phyloP scores from a whole-genome alignment of 139 green algal genomes.

The Chlorella vulgaris region DNA sequence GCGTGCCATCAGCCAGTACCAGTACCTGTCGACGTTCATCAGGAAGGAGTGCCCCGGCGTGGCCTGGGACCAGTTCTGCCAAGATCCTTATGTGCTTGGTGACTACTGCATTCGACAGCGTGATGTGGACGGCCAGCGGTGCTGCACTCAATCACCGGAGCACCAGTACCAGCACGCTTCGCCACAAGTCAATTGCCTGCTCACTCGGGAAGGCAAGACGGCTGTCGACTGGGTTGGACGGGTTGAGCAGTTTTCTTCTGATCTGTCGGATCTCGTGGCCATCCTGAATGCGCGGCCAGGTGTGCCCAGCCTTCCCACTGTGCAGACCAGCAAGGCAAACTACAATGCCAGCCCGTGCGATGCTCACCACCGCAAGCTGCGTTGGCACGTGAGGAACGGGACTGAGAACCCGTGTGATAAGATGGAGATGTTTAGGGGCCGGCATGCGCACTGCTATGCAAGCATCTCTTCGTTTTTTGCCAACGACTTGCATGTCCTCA shows the following conservation, averaged over 20 bases:
- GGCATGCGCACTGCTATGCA: neutral
- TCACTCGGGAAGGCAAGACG: neutral
- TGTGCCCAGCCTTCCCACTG: neutral
- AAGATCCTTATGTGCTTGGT: too few relatives aligned
- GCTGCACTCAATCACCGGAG: neutral
- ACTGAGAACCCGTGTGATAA: neutral
- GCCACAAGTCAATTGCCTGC: conserved; percentile 2
- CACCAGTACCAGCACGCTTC: conserved; percentile 5
- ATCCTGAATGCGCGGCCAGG: neutral
- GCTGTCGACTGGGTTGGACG: neutral
- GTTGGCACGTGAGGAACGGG: neutral
- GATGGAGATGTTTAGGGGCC: neutral
- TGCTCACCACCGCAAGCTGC: neutral
- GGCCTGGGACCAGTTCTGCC: too few relatives aligned
- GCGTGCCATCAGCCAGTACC: too few relatives aligned
- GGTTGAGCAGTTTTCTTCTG: neutral
- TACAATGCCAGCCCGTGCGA: neutral
- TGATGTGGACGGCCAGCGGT: too few relatives aligned
- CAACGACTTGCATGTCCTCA: neutral
- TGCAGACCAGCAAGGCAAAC: neutral
- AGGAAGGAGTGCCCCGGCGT: too few relatives aligned
- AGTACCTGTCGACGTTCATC: too few relatives aligned
- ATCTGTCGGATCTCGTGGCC: neutral
- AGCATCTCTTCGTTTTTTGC: neutral
- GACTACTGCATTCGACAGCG: too few relatives aligned